Evolutionary conservation across 768 basidiomycete genomes (phyloP), one percentile per base, ranked within the genome.

Genomic region (Scleroderma citrinum): DNA sequence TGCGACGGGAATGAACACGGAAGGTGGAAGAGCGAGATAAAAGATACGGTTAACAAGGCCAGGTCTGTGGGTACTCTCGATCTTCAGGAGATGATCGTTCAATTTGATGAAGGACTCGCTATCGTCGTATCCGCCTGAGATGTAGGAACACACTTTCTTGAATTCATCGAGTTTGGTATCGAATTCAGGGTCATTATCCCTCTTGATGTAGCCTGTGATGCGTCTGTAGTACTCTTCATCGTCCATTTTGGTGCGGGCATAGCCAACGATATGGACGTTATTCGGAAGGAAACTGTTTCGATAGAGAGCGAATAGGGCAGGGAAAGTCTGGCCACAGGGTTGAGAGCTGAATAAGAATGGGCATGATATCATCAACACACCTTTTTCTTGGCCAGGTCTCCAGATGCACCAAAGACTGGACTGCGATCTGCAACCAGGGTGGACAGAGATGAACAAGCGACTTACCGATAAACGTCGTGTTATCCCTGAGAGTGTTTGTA

Each of bases 381-480:
- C 81, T 99, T 99, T 75, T 99, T 99, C 85, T 96, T 95, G 55
- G 95, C 95, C 40, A 99, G 77, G 75, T 99, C 95, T 35, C 95
- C 95, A 48, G 92, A 94, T 3, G 95, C 95, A 49, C 95, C 95
- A 52, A 94, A 81, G 47, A 98, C 94, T 92, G 63, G 10, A 47
- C 34, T 1, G 26, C 45, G 32, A 32, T 42, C 32, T 34, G 30
- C 46, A 50, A 54, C 59, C 50, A 59, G 45, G 38, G 42, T 42
- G 34, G 47, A 31, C 14, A 48, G 26, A 17, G 11, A 21, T 12
- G 50, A 51, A 56, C 60, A 58, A 57, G 51, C 26, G 24, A 10
- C 83, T 59, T 55, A 87, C 92, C 92, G 60, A 95, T 72, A 71
- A 96, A 83, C 73, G 91, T 66, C 17, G 92, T 93, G 74, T 95